Conservation (phyloP, 768 basidiomycete species). For the Cystobasidiopsis lactophilus region DNA sequence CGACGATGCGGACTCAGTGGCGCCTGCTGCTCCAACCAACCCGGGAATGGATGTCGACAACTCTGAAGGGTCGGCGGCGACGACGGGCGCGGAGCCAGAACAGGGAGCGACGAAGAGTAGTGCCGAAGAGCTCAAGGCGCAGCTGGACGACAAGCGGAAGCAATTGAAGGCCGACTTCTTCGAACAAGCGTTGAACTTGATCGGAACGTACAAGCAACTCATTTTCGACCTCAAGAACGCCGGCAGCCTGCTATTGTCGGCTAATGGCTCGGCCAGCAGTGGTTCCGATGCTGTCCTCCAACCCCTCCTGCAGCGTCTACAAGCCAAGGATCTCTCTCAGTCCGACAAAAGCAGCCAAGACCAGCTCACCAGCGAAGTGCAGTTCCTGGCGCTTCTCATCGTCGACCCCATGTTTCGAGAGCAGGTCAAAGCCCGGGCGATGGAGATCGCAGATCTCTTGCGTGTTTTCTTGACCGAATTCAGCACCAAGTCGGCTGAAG, state of each 20-base stretch:
- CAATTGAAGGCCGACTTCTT: slow-evolving; percentile 43
- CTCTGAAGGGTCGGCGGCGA: not conserved
- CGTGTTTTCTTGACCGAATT: not conserved
- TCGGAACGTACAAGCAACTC: slow-evolving; percentile 67
- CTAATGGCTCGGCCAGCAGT: slow-evolving; percentile 28
- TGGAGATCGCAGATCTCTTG: not conserved
- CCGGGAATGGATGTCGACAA: not conserved
- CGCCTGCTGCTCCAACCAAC: not conserved
- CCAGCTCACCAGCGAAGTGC: not conserved
- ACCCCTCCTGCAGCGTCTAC: not conserved
- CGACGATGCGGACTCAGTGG: slow-evolving; percentile 3
- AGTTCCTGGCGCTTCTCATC: not conserved
- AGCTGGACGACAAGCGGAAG: slow-evolving; percentile 44
- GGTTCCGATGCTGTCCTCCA: slow-evolving; percentile 15
- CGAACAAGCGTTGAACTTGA: slow-evolving; percentile 46
- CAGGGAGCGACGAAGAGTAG: not conserved
- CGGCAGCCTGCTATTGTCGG: slow-evolving; percentile 28
- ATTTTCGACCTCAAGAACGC: slow-evolving; percentile 71
- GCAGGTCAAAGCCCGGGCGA: not conserved
- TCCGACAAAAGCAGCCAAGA: too few relatives aligned
- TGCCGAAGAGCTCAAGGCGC: slow-evolving; percentile 16
- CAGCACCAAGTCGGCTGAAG: not conserved
- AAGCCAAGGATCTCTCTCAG: not conserved
- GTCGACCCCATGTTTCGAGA: not conserved
- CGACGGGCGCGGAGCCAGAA: not conserved